Evolutionary conservation across 2,329 filamentous ascomycete species (phyloP).

Genomic region (Pestalotiopsis sp.): DNA sequence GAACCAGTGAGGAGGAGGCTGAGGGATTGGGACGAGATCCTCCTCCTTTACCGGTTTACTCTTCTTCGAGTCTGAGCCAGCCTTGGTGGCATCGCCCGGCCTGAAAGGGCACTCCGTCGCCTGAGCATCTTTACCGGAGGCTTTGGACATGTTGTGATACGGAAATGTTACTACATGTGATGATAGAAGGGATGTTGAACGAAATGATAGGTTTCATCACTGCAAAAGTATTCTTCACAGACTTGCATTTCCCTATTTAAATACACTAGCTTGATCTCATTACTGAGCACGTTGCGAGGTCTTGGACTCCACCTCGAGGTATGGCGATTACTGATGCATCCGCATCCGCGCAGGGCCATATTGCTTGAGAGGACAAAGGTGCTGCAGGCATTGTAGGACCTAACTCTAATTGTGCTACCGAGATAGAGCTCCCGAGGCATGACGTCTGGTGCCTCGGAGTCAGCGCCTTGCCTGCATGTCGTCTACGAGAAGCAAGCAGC

Average conservation of each 20-base stretch:
- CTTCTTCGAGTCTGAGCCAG: neutral
- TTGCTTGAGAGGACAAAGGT: neutral
- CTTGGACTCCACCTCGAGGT: neutral
- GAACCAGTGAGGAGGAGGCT: conserved; percentile 6
- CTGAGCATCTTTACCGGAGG: neutral
- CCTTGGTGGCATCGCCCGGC: neutral
- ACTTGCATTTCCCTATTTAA: neutral
- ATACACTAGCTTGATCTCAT: neutral
- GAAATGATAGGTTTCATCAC: neutral
- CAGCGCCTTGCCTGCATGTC: neutral
- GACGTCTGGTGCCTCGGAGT: neutral
- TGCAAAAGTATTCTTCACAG: neutral
- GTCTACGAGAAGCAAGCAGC: neutral
- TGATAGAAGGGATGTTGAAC: neutral
- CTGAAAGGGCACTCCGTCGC: conserved; percentile 3
- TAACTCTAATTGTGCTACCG: neutral
- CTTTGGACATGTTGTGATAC: neutral
- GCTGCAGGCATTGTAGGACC: neutral
- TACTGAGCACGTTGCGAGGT: neutral
- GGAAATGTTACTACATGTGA: neutral
- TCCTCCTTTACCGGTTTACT: neutral
- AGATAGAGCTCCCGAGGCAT: neutral
- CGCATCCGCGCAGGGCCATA: neutral
- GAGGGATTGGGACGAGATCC: conserved; percentile 4
- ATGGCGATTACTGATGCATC: conserved; percentile 12